These are phyloP conservation scores for Parasitella parasitica DNA, from an alignment of 371 early-diverging fungal genomes.

Conservation along the genomic window DNA sequence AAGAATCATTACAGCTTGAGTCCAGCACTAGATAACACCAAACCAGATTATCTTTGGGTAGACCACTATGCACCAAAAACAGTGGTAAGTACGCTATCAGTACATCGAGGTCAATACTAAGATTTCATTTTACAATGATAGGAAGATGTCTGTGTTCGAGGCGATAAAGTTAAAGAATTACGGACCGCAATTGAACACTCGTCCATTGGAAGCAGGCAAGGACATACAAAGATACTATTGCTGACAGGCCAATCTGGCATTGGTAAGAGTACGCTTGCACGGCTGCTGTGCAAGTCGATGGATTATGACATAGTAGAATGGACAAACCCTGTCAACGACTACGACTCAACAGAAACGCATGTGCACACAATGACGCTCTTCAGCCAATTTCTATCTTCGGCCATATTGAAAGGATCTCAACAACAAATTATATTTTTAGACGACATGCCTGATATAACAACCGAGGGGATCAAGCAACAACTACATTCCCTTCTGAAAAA, in stretches of 20 bases:
- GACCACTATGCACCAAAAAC: constrained; percentile 30
- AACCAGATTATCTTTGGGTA: constrained; percentile 20
- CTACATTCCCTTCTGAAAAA: constrained; percentile 24
- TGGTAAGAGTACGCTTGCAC: constrained; percentile 41
- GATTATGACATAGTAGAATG: constrained; percentile 33
- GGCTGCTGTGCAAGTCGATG: constrained; percentile 20
- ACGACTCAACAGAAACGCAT: constrained; percentile 1
- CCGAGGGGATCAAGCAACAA: constrained; percentile 2
- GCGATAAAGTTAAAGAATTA: constrained; percentile 20
- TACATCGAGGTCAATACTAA: too few relatives aligned
- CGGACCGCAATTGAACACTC: constrained; percentile 15
- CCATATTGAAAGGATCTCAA: constrained; percentile 7
- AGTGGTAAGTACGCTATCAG: constrained; percentile 10
- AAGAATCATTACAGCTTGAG: neutral
- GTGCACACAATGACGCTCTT: constrained; percentile 1
- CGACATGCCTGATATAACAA: constrained; percentile 43
- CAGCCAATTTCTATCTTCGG: constrained; percentile 5
- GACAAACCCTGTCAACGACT: constrained; percentile 2
- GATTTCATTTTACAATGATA: neutral
- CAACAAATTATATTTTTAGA: constrained; percentile 41
- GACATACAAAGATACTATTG: constrained; percentile 21
- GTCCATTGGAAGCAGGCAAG: neutral
- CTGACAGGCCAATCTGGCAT: constrained; percentile 39
- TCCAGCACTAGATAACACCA: neutral
- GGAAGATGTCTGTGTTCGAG: constrained; percentile 19